Evolutionary conservation across 768 basidiomycete genomes (phyloP), one percentile per base, ranked within the genome.

Genomic region (Hygrocybe coccinea): DNA sequence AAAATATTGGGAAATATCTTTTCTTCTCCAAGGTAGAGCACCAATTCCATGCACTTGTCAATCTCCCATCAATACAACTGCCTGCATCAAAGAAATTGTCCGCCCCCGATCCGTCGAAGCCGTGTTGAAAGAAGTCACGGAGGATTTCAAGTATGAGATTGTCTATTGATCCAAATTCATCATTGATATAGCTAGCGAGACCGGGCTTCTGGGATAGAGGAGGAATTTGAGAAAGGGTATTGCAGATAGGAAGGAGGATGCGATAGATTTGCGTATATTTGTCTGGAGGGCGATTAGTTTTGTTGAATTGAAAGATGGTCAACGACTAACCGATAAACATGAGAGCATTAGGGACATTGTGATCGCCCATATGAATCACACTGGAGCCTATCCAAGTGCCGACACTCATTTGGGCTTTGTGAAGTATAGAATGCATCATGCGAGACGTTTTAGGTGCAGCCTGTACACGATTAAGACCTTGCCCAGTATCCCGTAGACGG

Each of bases 21-120:
- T 93, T 93, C 76, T 91, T 93, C 75, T 92, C 91, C 60, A 93
- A 68, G 45, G 77, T 78, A 48, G 85, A 83, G 71, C 91, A 93
- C 91, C 91, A 93, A 66, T 93, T 91, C 91, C 91, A 93, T 3
- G 91, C 91, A 67, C 89, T 91, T 29, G 91, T 93, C 63, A 93
- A 69, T 3, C 91, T 79, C 11, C 90, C 90, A 63, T 92, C 90
- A 61, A 92, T 91, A 60, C 81, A 82, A 59, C 87, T 89, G 15
- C 91, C 89, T 37, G 90, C 91, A 65, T 92, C 90, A 66, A 87
- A 91, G 74, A 89, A 91, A 67, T 90, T 91, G 65, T 91, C 90
- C 2, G 90, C 91, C n/a, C 91, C 91, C 22, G 87, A 89, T 1
- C 91, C 91, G 68, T 93, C 90, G 65, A 92, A 92, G 1, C 85